Conservation (phyloP, 2,329 filamentous ascomycete genomes). For the Dactylellina sp. region DNA sequence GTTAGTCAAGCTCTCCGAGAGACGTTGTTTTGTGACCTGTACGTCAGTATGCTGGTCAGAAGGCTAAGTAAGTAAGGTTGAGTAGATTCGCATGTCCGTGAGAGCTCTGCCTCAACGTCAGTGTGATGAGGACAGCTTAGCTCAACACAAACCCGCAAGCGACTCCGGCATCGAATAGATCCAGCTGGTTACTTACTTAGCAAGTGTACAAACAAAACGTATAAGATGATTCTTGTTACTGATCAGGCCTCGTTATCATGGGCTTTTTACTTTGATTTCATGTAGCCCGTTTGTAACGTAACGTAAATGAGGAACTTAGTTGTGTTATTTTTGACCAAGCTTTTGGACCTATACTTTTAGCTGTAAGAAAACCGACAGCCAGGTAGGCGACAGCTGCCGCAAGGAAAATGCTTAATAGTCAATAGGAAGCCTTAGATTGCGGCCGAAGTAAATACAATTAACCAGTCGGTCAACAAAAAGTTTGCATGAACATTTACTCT, state of each 20-base stretch:
- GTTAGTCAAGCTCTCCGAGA: not conserved
- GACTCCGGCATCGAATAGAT: too few species aligned
- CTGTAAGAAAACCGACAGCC: slow-evolving; percentile 1
- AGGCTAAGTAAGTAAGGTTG: too few species aligned
- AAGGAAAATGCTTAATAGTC: slow-evolving; percentile 8
- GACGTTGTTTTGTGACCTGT: not conserved
- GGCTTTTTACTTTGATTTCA: too few species aligned
- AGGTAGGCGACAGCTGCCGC: not conserved
- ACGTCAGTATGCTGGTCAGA: too few species aligned
- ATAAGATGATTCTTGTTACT: too few species aligned
- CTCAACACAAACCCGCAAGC: not conserved
- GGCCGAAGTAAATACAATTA: slow-evolving; percentile 40
- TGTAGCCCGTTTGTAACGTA: too few species aligned
- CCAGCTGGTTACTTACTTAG: too few species aligned
- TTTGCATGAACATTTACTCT: slow-evolving; percentile 52
- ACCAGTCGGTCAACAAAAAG: slow-evolving; percentile 1
- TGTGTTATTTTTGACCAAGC: not conserved
- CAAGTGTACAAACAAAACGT: too few species aligned
- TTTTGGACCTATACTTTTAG: slow-evolving; percentile 8
- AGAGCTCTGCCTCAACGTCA: too few species aligned
- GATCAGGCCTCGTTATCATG: too few species aligned
- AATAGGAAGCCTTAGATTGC: slow-evolving; percentile 9
- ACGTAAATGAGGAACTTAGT: too few species aligned
- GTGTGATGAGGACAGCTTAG: not conserved
- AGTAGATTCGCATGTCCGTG: too few species aligned